Evolutionary conservation across 2,329 filamentous ascomycete species (phyloP), one percentile per base, ranked within the genome.

Genomic region (Lojkania enalia): DNA sequence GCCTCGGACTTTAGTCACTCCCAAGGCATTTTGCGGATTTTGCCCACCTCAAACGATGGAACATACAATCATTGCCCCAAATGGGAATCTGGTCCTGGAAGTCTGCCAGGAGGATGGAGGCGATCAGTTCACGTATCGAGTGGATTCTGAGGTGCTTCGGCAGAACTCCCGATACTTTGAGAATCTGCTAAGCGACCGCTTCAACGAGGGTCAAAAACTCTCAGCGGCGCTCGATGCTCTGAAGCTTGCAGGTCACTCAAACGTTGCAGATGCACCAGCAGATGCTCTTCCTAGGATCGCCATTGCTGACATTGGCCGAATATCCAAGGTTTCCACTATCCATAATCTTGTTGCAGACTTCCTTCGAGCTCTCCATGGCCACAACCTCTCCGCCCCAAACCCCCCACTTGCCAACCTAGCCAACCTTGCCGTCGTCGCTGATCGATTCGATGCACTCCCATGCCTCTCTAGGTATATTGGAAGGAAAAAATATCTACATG

Each of bases 161-260:
- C 74, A 74, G 49, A 76, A 81, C 49, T 90, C 86, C 4, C 80
- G 79, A 44, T 90, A 89, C 66, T 90, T 90, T 63, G 77, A 76
- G 43, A 82, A 81, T 44, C 76, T 90, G 13, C 75, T 90, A 2
- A 79, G 81, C 7, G 80, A 84, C 49, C 74, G 81, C 43, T 88
- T 89, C 63, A 73, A 77, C 42, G 85, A 90, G 70, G 80, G 81
- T 5, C 74, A 75, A 36, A 64, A 75, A 25, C 74, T 90, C 30
- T 67, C 75, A 9, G 71, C 73, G 2, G 71, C 74, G 4, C 77
- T 86, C 32, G 72, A 71, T 4, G 65, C 69, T 3, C 73, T 90
- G 13, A 67, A 71, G 2, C 57, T 76, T n/a, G 43, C 48, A 9
- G 58, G 55, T 18, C 74, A 78, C 39, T 57, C 78, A 19, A 72